Base-by-base conservation (phyloP, 495 filamentous ascomycete species). In the Aspergillus egyptiacus region DNA sequence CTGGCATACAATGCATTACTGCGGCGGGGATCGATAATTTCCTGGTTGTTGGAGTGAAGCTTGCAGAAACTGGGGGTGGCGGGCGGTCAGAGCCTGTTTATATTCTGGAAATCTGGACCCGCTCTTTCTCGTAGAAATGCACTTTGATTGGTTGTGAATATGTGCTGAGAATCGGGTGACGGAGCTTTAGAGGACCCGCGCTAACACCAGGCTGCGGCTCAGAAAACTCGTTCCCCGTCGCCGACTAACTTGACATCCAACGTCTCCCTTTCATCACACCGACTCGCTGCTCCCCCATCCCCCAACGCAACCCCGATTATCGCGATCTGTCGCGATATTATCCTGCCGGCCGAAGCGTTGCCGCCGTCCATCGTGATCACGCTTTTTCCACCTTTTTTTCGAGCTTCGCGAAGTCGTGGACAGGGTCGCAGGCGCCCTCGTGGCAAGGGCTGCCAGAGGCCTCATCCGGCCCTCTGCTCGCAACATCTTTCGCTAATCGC, bases 391-490 rank as follows among this genome's bases (percentile, higher is more conserved):
- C 59, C 64, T 57, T 62, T 70, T n/a, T 61, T 61, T 51, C 42
- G 59, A 60, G 60, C 61, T 68, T 63, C 66, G 66, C 65, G 60
- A 67, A 64, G 61, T 69, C 56, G 61, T 64, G 60, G 55, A 66
- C 57, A 57, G 66, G 69, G 70, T 71, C 69, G 67, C 65, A 63
- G 69, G 69, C 71, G 71, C 71, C 71, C 71, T 74, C 68, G 71
- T 74, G 71, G 71, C 71, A 74, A 74, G 71, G 71, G 67, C 71
- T 69, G 71, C 70, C 70, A 68, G 66, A 72, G 69, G 68, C 72
- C 71, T 71, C 65, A 67, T 58, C 59, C 62, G 67, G 67, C 70
- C 68, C 65, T 69, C 66, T 68, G 61, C 60, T 64, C 64, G 54
- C 56, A 63, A 64, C 56, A 35, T 51, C 50, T 67, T 64, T 66